Base-by-base conservation (phyloP, 768 basidiomycete genomes). In the Hericium erinaceus region DNA sequence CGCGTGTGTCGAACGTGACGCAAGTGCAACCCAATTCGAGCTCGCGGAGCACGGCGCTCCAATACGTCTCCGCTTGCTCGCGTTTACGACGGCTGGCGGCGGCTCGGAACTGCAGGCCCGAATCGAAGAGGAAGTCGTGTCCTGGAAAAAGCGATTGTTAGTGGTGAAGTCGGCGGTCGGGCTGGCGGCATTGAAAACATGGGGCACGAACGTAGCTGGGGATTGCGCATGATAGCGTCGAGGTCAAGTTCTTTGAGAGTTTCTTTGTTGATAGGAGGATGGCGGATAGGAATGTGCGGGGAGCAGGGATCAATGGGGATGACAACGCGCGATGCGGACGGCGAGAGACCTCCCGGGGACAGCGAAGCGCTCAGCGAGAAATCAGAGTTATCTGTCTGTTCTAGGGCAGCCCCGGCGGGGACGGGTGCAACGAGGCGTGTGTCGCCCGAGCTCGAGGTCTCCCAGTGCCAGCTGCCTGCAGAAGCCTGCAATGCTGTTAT, bases 91-190 rank as follows among this genome's bases (percentile, higher is more conserved):
- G 81, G 61, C 82, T 82, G n/a, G 80, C 78, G 1, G 85, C 84
- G 11, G 89, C 88, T 46, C 87, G 80, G 70, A 92, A 92, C 68
- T 92, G 89, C 13, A 92, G 74, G 15, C 85, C 84, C 16, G 89
- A 79, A 61, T 95, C 93, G 62, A 95, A 94, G 63, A 95, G 80
- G 59, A 95, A 78, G 71, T 95, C 92, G 64, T 95, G 92, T 38
- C 89, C 89, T 92, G 58, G 44, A 54, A 41, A 58, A 51, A 52
- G 40, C 58, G 60, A 52, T 39, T 64, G 60, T 55, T 33, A 48
- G 37, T 13, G 44, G 51, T 41, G 38, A 33, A 58, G 44, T 39
- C 44, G 46, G 48, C 28, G 38, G 28, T 33, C 33, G 33, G 33
- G 33, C 33, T 33, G 33, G 33, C 33, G 33, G 33, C 7, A 33